phyloP scores from a whole-genome alignment of 257 asterid genomes.

The Gentiana straminea region DNA sequence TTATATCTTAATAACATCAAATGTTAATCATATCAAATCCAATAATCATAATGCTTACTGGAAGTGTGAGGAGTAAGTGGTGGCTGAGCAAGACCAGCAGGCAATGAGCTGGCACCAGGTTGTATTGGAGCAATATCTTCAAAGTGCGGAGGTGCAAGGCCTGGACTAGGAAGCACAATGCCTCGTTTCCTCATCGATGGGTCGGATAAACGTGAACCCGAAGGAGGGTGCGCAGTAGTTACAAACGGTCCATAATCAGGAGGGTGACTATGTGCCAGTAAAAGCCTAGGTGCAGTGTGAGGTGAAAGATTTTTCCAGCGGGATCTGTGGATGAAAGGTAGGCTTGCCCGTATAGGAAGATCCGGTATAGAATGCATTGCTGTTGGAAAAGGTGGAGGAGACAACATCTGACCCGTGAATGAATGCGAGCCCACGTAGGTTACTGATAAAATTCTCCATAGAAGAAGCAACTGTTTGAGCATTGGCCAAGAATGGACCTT shows the following conservation, averaged over 20 bases:
- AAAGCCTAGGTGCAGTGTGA: constrained; percentile 30
- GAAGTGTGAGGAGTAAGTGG: constrained; percentile 76
- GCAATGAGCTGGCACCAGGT: constrained; percentile 41
- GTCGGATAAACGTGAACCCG: constrained; percentile 37
- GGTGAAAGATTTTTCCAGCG: constrained; percentile 24
- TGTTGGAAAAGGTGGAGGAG: constrained; percentile 25
- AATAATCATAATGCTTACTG: constrained; percentile 27
- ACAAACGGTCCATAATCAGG: constrained; percentile 51
- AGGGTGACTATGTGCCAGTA: constrained; percentile 24
- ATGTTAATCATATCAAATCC: too few species aligned
- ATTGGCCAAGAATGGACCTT: constrained; percentile 26
- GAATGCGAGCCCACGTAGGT: constrained; percentile 31
- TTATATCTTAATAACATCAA: too few species aligned
- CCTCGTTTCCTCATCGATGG: constrained; percentile 46
- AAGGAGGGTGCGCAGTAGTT: constrained; percentile 44
- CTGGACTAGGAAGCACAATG: constrained; percentile 27
- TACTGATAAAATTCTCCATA: constrained; percentile 28
- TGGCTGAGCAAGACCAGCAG: constrained; percentile 77
- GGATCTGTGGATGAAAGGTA: constrained; percentile 26
- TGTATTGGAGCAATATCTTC: constrained; percentile 48
- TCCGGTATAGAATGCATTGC: constrained; percentile 25
- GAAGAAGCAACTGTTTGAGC: constrained; percentile 34
- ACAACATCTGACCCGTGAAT: constrained; percentile 22
- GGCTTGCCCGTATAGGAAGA: constrained; percentile 29
- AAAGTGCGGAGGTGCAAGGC: constrained; percentile 33